phyloP scores from a whole-genome alignment of 345 rosid genomes.

The Diplotaxis tenuifolia region DNA sequence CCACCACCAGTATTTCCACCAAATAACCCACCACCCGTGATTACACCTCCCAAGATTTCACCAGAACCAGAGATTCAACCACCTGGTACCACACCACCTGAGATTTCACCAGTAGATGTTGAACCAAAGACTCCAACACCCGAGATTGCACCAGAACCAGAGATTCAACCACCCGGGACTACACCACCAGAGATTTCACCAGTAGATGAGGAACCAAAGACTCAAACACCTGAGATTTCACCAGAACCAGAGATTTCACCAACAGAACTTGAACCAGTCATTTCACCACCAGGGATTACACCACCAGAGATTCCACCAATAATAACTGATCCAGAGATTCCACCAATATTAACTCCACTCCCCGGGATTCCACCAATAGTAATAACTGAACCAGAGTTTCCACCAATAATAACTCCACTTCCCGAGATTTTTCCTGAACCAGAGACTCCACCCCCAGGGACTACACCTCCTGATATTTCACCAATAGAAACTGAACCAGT shows the following conservation, averaged over 20 bases:
- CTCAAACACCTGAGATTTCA: not conserved
- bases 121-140: not conserved
- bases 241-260: not conserved
- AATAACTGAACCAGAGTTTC: not conserved
- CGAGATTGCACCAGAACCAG: not conserved
- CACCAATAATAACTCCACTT: not conserved
- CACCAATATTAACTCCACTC: not conserved
- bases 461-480: not conserved
- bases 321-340: no score
- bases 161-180: not conserved
- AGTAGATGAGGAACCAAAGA: not conserved
- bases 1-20: not conserved
- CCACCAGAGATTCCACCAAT: not conserved
- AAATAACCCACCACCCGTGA: not conserved
- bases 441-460: not conserved
- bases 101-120: not conserved
- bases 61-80: not conserved
- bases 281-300: not conserved
- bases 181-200: not conserved
- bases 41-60: not conserved
- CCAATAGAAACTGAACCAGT: not conserved
- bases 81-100: not conserved
- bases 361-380: not conserved
- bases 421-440: not conserved
- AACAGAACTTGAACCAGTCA: not conserved